These are phyloP conservation scores for Debaryomyces hansenii DNA, from an alignment of 805 yeast species.

Conservation along the genomic window DNA sequence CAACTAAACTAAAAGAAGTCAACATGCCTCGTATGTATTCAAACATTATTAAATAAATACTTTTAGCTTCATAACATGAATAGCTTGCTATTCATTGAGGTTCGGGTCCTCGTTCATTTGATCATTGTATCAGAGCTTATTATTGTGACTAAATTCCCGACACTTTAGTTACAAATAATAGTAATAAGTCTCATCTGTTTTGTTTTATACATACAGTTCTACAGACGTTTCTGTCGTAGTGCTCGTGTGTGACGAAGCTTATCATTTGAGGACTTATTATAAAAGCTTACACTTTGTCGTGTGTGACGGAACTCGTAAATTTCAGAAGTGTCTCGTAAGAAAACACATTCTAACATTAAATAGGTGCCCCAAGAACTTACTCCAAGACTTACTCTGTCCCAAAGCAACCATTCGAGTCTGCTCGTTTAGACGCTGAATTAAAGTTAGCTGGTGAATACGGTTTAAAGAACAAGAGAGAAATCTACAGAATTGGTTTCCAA, in stretches of 20 bases:
- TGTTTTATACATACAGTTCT: background rate
- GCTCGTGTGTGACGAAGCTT: background rate
- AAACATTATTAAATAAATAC: background rate
- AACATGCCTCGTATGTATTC: slow-evolving; percentile 64
- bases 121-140: slow-evolving; percentile 22
- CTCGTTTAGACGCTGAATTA: slow-evolving; percentile 99
- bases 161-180: slow-evolving; percentile 65
- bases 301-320: background rate
- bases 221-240: background rate
- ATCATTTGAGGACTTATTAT: background rate
- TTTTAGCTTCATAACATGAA: background rate
- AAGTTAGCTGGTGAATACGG: slow-evolving; percentile 99
- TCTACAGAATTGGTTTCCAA: slow-evolving; percentile 99
- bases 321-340: background rate
- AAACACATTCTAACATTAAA: slow-evolving; percentile 19
- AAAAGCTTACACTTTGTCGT: background rate
- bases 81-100: slow-evolving; percentile 39
- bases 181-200: slow-evolving; percentile 1
- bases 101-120: slow-evolving; percentile 65
- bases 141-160: slow-evolving; percentile 77
- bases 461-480: slow-evolving; percentile 99
- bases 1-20: slow-evolving; percentile 23
- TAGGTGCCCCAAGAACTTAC: slow-evolving; percentile 98
- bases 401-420: slow-evolving; percentile 98
- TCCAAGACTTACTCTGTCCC: slow-evolving; percentile 99